Conservation (phyloP, 2,329 filamentous ascomycete species). For the Bipolaris zeicola region DNA sequence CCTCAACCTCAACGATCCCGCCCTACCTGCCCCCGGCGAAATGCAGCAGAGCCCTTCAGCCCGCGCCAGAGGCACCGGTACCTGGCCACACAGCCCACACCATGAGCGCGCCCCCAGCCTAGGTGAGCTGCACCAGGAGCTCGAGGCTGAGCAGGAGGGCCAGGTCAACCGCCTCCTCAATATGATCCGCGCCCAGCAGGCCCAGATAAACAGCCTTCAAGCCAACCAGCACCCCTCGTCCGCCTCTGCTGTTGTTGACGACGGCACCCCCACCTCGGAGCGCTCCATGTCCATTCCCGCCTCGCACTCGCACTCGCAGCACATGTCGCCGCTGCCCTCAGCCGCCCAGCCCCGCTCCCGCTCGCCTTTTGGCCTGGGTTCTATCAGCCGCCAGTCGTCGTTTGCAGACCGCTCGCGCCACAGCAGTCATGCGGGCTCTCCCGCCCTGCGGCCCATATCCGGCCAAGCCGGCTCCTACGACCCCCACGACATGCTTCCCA, state of each 20-base stretch:
- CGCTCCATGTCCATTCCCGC: conserved; percentile 53
- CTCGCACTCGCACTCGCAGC: conserved; percentile 23
- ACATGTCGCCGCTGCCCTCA: conserved; percentile 50
- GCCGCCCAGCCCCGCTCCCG: conserved; percentile 53
- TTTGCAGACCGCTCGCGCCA: conserved; percentile 45
- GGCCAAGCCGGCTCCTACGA: conserved; percentile 44
- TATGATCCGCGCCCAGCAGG: conserved; percentile 77
- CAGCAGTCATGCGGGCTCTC: conserved; percentile 51
- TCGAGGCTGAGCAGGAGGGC: conserved; percentile 79
- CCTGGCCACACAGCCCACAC: conserved; percentile 59
- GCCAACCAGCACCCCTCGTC: conserved; percentile 48
- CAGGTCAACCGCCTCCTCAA: conserved; percentile 79
- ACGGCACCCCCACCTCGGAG: conserved; percentile 57
- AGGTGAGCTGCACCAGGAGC: conserved; percentile 77
- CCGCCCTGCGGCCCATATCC: conserved; percentile 60
- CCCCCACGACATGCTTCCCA: conserved; percentile 68
- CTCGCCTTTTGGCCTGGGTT: conserved; percentile 41
- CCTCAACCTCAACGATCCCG: conserved; percentile 73
- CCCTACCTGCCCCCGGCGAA: conserved; percentile 70
- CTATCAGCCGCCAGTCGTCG: conserved; percentile 54
- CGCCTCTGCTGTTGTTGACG: conserved; percentile 58
- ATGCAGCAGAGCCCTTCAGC: conserved; percentile 59
- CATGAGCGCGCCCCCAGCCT: conserved; percentile 73
- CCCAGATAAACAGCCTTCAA: conserved; percentile 68
- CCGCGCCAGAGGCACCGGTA: conserved; percentile 30